Conservation (phyloP, 306 rosid genomes). For the Notholithocarpus densiflorus region DNA sequence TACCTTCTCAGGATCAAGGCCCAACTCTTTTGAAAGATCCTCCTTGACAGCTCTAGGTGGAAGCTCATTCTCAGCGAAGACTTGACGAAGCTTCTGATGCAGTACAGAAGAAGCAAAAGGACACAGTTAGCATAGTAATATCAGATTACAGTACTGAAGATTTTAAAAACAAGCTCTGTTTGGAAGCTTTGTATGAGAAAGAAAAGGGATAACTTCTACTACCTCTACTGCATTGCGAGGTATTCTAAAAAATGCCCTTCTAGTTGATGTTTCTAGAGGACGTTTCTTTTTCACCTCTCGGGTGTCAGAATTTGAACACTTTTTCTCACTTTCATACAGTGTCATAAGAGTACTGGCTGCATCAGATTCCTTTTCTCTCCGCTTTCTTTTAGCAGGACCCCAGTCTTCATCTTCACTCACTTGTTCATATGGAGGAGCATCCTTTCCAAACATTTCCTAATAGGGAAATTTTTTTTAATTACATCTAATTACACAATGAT, state of each 20-base stretch:
- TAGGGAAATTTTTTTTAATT: neutral
- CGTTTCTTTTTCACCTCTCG: constrained; percentile 14
- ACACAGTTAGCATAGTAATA: neutral
- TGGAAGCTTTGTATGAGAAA: neutral
- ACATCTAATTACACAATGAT: constrained; percentile 7
- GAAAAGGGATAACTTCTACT: constrained; percentile 18
- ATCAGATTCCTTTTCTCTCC: constrained; percentile 75
- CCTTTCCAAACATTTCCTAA: constrained; percentile 95
- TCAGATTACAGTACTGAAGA: neutral
- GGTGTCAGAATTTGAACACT: constrained; percentile 25
- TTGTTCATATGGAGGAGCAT: constrained; percentile 59
- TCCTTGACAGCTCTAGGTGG: constrained; percentile 72
- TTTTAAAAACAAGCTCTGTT: neutral
- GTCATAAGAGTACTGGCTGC: constrained; percentile 83
- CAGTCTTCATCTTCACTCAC: constrained; percentile 92
- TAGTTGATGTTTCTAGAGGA: constrained; percentile 31
- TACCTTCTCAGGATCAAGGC: constrained; percentile 78
- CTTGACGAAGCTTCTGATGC: constrained; percentile 83
- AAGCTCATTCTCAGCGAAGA: constrained; percentile 73
- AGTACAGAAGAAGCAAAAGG: constrained; percentile 26
- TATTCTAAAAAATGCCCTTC: constrained; percentile 62
- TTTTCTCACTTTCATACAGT: constrained; percentile 62
- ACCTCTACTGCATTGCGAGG: constrained; percentile 80
- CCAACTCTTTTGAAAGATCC: constrained; percentile 71
- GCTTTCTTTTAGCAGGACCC: constrained; percentile 77